These are phyloP conservation scores for Cupressus sempervirens DNA, from an alignment of 75 land plant genomes.

Conservation along the genomic window DNA sequence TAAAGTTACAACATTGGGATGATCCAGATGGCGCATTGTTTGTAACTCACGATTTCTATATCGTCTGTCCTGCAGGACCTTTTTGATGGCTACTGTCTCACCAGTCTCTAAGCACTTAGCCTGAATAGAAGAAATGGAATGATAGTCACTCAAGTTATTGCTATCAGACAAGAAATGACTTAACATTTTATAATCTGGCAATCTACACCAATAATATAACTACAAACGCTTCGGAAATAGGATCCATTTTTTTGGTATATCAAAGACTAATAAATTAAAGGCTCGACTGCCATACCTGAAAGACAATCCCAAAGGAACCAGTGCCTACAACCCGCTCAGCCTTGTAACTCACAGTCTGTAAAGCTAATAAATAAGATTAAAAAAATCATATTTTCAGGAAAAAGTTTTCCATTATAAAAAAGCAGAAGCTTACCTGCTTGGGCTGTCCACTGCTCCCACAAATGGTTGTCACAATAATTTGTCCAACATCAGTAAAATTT, in stretches of 20 bases:
- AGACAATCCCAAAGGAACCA: constrained; percentile 69
- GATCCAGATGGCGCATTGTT: constrained; percentile 86
- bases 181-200: background rate
- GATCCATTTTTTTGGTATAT: background rate
- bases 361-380: background rate
- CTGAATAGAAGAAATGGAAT: constrained; percentile 22
- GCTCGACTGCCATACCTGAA: constrained; percentile 28
- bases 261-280: background rate
- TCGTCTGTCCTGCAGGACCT: constrained; percentile 90
- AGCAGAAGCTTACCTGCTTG: constrained; percentile 61
- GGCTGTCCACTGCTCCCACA: constrained; percentile 86
- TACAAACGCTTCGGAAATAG: background rate
- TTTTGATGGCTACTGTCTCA: constrained; percentile 95
- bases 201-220: background rate
- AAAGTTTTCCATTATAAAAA: background rate
- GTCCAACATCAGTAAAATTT: constrained; percentile 86
- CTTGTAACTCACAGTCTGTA: constrained; percentile 67
- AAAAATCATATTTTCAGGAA: background rate
- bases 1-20: constrained; percentile 71
- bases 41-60: constrained; percentile 95
- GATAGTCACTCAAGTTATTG: background rate
- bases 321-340: constrained; percentile 68
- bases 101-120: constrained; percentile 96
- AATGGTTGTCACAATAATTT: constrained; percentile 70
- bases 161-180: background rate